Percentiles rank a stretch among this genome's conserved stretches.
These are phyloP conservation scores for Discostella stelligera DNA, from an alignment of 352 stramenopile species.

Conservation along the genomic window DNA sequence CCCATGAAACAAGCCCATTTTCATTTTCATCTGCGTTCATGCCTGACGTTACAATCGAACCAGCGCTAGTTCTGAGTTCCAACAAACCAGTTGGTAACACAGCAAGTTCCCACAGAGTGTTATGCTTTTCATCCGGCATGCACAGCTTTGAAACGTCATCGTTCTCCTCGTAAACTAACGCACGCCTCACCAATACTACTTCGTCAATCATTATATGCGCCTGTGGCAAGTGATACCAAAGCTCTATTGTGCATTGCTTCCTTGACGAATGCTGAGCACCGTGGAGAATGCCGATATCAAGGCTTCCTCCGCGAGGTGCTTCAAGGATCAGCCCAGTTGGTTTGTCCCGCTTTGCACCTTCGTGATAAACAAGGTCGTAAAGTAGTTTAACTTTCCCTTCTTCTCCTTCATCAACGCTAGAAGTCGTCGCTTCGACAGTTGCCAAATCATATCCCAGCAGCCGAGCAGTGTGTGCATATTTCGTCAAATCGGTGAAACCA, in stretches of 20 bases:
- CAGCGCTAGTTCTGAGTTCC: conserved; percentile 73
- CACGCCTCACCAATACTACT: conserved; percentile 70
- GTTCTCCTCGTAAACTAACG: conserved; percentile 55
- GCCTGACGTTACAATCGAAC: conserved; percentile 54
- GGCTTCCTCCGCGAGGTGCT: conserved; percentile 58
- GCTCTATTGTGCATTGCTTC: conserved; percentile 75
- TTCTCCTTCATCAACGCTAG: conserved; percentile 81
- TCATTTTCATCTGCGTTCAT: conserved; percentile 26
- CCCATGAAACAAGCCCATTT: conserved; percentile 61
- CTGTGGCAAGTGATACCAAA: conserved; percentile 79
- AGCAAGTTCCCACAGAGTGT: conserved; percentile 79
- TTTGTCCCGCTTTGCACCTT: conserved; percentile 49
- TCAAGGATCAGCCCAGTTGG: conserved; percentile 61
- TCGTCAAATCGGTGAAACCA: conserved; percentile 76
- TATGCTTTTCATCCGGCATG: conserved; percentile 65
- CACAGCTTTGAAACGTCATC: conserved; percentile 72
- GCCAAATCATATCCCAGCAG: conserved; percentile 54
- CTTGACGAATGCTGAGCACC: conserved; percentile 44
- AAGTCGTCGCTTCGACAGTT: conserved; percentile 67
- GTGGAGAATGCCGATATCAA: conserved; percentile 82
- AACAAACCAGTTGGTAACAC: conserved; percentile 70
- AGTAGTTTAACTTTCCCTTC: conserved; percentile 78
- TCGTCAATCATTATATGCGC: conserved; percentile 53
- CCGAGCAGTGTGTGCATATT: conserved; percentile 58
- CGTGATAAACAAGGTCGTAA: conserved; percentile 79